Percentiles rank a stretch among this genome's conserved stretches.
Conservation (phyloP, 179 eudicot species). For the Spergularia azorica region DNA sequence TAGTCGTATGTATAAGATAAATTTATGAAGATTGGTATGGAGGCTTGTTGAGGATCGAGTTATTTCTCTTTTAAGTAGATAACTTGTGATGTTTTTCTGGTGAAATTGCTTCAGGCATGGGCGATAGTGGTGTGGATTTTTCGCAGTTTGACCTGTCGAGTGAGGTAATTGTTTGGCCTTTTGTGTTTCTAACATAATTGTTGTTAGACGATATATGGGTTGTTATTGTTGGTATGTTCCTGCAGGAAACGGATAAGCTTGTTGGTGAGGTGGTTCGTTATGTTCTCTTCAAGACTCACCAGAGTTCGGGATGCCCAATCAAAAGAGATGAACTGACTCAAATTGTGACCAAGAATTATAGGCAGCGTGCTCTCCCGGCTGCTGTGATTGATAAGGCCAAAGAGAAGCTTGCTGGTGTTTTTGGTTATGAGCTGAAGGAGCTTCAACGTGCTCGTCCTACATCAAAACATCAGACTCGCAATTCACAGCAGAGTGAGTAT, state of each 20-base stretch:
- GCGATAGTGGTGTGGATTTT: slow-evolving; percentile 41
- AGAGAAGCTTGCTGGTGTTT: slow-evolving; percentile 59
- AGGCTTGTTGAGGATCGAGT: too few relatives aligned
- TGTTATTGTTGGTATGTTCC: neutral
- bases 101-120: slow-evolving; percentile 44
- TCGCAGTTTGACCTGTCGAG: slow-evolving; percentile 66
- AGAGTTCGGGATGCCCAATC: slow-evolving; percentile 87
- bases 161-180: slow-evolving; percentile 41
- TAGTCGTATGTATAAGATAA: too few relatives aligned
- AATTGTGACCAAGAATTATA: slow-evolving; percentile 67
- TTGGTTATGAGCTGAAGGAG: slow-evolving; percentile 93
- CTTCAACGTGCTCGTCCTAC: slow-evolving; percentile 76
- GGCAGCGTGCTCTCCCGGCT: slow-evolving; percentile 75
- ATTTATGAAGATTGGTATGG: too few relatives aligned
- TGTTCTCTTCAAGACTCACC: slow-evolving; percentile 77
- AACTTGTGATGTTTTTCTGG: neutral
- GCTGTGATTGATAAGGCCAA: slow-evolving; percentile 74
- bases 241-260: slow-evolving; percentile 79
- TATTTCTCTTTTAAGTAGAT: too few relatives aligned
- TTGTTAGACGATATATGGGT: neutral
- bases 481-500: slow-evolving; percentile 63
- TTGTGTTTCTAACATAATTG: neutral
- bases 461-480: slow-evolving; percentile 49
- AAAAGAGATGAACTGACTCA: slow-evolving; percentile 83
- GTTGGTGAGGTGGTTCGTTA: slow-evolving; percentile 84